Evolutionary conservation across 2,329 filamentous ascomycete species (phyloP), one percentile per base, ranked within the genome.

Genomic region (Talaromyces albobiverticillius): DNA sequence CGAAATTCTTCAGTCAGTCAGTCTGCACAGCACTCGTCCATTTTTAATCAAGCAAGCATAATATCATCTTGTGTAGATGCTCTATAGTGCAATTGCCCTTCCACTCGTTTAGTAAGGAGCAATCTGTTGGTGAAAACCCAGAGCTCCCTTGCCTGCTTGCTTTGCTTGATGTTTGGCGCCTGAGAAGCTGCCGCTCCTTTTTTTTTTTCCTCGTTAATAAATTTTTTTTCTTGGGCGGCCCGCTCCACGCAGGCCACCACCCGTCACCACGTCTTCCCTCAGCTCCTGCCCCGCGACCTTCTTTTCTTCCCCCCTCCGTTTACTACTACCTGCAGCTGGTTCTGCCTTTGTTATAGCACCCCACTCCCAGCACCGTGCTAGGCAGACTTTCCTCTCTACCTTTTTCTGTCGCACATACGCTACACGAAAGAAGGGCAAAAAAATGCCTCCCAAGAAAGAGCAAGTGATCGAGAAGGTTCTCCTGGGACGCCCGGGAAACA

Each of bases 381-480:
- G 54, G 51, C 54, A 59, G 55, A 59, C 56, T 48, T 38, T 47
- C 54, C 50, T 65, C 75, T 78, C 76, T 76, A 71, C 74, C 68
- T 72, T 41, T 67, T 70, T 63, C 59, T 60, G 60, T 66, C 78
- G 80, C 64, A 70, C 72, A 60, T 84, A 82, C 78, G 79, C 82
- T 57, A 78, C 71, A 65, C 79, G 77, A 64, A 78, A 81, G 69
- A 86, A 82, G 73, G 79, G 76, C 73, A 80, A 74, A 72, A 91
- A 84, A 73, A 99, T 99, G 94, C 82, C 90, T 77, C 94, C 94
- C 74, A 99, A 99, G 84, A 97, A 97, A 79, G 80, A 78, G 51
- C 87, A 85, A 67, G 85, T 90, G 67, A 89, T 96, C 82, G 89
- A 97, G 83, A 97, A 97, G 86, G 83, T 97, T 76, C 86, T 94